Percentiles rank a stretch among this genome's conserved stretches.
These are phyloP conservation scores for Ophiosphaerella herpotricha DNA, from an alignment of 2,329 filamentous ascomycete species.

Conservation along the genomic window DNA sequence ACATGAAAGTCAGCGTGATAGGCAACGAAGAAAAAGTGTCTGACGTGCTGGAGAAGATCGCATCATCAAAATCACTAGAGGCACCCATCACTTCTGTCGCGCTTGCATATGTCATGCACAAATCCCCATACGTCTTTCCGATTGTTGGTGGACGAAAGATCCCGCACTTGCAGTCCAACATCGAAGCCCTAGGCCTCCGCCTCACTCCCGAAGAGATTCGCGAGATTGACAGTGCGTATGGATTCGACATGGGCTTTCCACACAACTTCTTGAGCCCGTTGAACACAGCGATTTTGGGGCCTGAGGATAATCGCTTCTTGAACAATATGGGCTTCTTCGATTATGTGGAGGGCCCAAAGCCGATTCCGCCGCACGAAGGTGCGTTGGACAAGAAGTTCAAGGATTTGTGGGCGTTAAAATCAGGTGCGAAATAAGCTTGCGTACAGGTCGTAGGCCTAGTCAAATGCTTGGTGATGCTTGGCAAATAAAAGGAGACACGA, in stretches of 20 bases:
- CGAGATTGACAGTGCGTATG: conserved; percentile 65
- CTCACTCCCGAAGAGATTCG: conserved; percentile 66
- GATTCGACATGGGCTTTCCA: conserved; percentile 72
- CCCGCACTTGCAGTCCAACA: conserved; percentile 71
- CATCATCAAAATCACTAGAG: conserved; percentile 58
- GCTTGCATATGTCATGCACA: conserved; percentile 74
- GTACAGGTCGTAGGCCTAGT: no score
- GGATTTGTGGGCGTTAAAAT: conserved; percentile 6
- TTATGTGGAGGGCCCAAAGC: conserved; percentile 27
- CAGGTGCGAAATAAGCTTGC: not conserved
- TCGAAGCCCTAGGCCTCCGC: conserved; percentile 66
- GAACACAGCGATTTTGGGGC: conserved; percentile 28
- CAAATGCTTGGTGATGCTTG: no score
- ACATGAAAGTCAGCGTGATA: conserved; percentile 34
- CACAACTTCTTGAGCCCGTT: conserved; percentile 22
- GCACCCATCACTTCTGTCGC: conserved; percentile 61
- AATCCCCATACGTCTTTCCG: conserved; percentile 73
- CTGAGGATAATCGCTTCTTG: conserved; percentile 29
- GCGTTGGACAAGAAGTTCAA: conserved; percentile 23
- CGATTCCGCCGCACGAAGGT: conserved; percentile 33
- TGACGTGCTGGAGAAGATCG: conserved; percentile 64
- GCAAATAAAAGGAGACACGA: no score
- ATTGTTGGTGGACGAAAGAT: conserved; percentile 72
- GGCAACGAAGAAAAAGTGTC: conserved; percentile 59
- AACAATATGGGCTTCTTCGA: conserved; percentile 26